A percentile compares a stretch with the other conserved stretches of the same genome.
Evolutionary conservation across 345 rosid species (phyloP).

Genomic region (Erysimum cheiranthoides): DNA sequence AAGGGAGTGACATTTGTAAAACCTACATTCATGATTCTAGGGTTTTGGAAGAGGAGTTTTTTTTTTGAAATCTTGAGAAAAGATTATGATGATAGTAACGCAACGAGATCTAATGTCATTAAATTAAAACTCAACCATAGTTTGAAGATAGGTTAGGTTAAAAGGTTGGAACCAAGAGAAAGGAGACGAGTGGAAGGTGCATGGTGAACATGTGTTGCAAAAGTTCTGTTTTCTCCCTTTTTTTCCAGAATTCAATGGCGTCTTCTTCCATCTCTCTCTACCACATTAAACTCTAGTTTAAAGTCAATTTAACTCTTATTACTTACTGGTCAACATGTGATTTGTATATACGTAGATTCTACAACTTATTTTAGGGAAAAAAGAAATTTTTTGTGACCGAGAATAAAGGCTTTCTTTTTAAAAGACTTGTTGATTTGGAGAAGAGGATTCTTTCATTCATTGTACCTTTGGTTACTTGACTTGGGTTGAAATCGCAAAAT

Average conservation of each 20-base stretch:
- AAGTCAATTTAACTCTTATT: slow-evolving; percentile 33
- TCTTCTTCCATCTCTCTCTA: slow-evolving; percentile 44
- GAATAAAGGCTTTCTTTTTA: neutral
- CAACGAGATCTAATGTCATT: slow-evolving; percentile 45
- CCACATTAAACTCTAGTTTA: slow-evolving; percentile 27
- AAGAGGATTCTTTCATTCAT: neutral
- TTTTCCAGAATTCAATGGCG: slow-evolving; percentile 72
- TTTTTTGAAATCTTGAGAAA: neutral
- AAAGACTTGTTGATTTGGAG: neutral
- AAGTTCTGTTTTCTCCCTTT: slow-evolving; percentile 61
- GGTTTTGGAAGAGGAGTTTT: slow-evolving; percentile 38
- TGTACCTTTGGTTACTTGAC: slow-evolving; percentile 3
- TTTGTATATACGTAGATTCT: slow-evolving; percentile 10
- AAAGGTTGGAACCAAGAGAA: slow-evolving; percentile 53
- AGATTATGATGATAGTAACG: slow-evolving; percentile 31
- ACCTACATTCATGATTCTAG: slow-evolving; percentile 59
- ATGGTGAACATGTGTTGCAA: slow-evolving; percentile 73
- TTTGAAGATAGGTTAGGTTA: slow-evolving; percentile 49
- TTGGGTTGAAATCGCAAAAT: neutral
- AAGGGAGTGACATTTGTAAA: slow-evolving; percentile 69
- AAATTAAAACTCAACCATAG: slow-evolving; percentile 41
- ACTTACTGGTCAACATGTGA: slow-evolving; percentile 38
- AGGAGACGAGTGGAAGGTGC: slow-evolving; percentile 77
- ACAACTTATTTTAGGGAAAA: neutral
- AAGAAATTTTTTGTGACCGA: neutral